Conservation (phyloP, 202 grass and related monocot genomes). For the Zizania palustris region DNA sequence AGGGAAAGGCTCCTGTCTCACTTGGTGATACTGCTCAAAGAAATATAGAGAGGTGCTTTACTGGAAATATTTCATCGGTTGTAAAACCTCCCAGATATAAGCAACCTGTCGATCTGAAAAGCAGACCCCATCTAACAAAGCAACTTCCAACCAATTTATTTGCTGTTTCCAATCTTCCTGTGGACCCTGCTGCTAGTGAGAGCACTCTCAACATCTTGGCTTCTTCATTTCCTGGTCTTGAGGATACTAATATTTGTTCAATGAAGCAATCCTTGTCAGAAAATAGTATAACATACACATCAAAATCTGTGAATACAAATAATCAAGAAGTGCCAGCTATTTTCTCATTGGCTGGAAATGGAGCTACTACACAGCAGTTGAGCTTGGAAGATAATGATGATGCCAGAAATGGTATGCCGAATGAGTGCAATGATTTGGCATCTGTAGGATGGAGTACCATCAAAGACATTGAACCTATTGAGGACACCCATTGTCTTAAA, state of each 20-base stretch:
- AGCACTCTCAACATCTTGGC: conserved; percentile 17
- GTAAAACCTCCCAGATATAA: conserved; percentile 48
- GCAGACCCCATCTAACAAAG: conserved; percentile 34
- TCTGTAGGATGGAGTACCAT: conserved; percentile 1
- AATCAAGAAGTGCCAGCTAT: conserved; percentile 19
- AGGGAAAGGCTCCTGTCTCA: conserved; percentile 62
- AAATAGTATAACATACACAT: conserved; percentile 13
- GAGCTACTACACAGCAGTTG: conserved; percentile 14
- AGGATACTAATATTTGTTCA: conserved; percentile 23
- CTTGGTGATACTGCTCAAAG: conserved; percentile 39
- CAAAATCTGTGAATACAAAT: conserved; percentile 34
- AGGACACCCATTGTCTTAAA: conserved; percentile 33
- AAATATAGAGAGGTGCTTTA: conserved; percentile 35
- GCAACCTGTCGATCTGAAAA: conserved; percentile 34
- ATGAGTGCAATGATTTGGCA: neutral
- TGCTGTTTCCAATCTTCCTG: conserved; percentile 31
- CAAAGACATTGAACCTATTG: conserved; percentile 19
- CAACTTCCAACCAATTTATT: conserved; percentile 34
- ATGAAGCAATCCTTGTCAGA: conserved; percentile 26
- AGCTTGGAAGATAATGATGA: conserved; percentile 31
- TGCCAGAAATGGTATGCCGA: conserved; percentile 28
- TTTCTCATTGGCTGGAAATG: conserved; percentile 30
- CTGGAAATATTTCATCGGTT: conserved; percentile 39
- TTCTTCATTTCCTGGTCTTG: conserved; percentile 20
- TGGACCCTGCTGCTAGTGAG: conserved; percentile 22